Evolutionary conservation across 2,329 filamentous ascomycete genomes (phyloP), one percentile per base, ranked within the genome.

Genomic region (Pseudopithomyces maydicus): DNA sequence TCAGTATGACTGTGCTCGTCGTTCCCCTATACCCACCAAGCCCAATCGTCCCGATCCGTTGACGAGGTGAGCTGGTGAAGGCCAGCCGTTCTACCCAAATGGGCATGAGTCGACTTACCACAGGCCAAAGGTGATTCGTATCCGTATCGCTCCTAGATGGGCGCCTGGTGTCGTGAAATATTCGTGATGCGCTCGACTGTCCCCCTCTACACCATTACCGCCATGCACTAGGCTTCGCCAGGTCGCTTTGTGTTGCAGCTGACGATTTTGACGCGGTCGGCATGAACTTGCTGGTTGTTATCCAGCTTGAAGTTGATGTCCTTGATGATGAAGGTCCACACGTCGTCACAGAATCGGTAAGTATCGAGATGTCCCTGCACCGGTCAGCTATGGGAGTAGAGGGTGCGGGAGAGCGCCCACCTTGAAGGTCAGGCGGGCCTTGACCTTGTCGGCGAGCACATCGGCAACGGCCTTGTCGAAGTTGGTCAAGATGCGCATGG

Each of bases 301-400:
- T 98, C 94, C 81, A 98, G 89, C 81, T 99, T 99, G 82, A 99
- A 98, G n/a, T 89, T 92, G 54, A 98, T 93, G 66, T 98, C 95
- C 79, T 97, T 97, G 79, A 99, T 96, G 56, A 99, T 85, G 77
- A 99, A 99, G 1, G 95, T 99, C 95, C 95, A 99, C 57, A 99
- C 95, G 80, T 99, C 95, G 79, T 99, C 95, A 81, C 95, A 99
- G 84, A 99, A 99, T 67, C 95, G 90, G 82, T 99, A 99, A 15
- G 95, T 98, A 76, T 98, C 93, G 62, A 99, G 88, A 74, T 96
- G 95, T 46, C 95, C 95, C 94, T 97, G 68, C 39, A 20, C 52
- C 51, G 7, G 57, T 74, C 41, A 72, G 64, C 53, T 48, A 17
- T 29, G 39, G 17, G n/a, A 41, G n/a, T n/a, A 5, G 35, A n/a